These are phyloP conservation scores for Paraphaeosphaeria sporulosa DNA, from an alignment of 2,329 filamentous ascomycete species.

Conservation along the genomic window DNA sequence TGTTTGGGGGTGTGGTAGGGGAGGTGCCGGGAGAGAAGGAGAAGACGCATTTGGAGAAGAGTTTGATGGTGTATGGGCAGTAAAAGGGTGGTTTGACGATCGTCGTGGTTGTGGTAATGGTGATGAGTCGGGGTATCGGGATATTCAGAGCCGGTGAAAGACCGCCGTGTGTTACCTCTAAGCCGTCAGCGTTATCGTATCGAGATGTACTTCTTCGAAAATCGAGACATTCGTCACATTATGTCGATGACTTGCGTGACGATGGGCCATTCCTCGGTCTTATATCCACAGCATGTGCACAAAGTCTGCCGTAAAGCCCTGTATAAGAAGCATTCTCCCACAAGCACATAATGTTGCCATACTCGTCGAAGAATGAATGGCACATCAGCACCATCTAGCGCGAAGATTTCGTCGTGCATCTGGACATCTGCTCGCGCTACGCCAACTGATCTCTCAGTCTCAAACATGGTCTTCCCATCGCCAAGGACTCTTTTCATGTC, in stretches of 20 bases:
- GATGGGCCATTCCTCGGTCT: slow-evolving; percentile 17
- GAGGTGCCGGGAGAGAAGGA: slow-evolving; percentile 34
- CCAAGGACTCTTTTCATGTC: slow-evolving; percentile 10
- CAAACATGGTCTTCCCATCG: slow-evolving; percentile 6
- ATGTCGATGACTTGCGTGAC: slow-evolving; percentile 22
- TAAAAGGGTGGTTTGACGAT: not conserved
- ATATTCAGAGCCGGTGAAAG: not conserved
- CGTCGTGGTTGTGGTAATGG: too few species aligned
- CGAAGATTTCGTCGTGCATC: slow-evolving; percentile 20
- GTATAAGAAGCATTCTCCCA: slow-evolving; percentile 24
- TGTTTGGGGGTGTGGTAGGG: slow-evolving; percentile 43
- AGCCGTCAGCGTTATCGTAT: not conserved
- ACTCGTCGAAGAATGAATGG: slow-evolving; percentile 18
- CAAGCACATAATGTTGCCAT: slow-evolving; percentile 16
- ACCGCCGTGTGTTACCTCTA: not conserved
- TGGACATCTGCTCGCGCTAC: not conserved
- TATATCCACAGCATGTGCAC: slow-evolving; percentile 17
- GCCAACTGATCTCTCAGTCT: slow-evolving; percentile 7
- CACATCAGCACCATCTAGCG: slow-evolving; percentile 15
- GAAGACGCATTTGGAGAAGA: slow-evolving; percentile 37
- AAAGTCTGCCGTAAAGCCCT: slow-evolving; percentile 11
- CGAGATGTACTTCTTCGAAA: not conserved
- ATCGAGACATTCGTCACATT: slow-evolving; percentile 11
- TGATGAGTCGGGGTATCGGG: not conserved
- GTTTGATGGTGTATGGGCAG: slow-evolving; percentile 37